These are phyloP conservation scores for Purpureocillium lavendulum DNA, from an alignment of 2,329 filamentous ascomycete species.

Conservation along the genomic window DNA sequence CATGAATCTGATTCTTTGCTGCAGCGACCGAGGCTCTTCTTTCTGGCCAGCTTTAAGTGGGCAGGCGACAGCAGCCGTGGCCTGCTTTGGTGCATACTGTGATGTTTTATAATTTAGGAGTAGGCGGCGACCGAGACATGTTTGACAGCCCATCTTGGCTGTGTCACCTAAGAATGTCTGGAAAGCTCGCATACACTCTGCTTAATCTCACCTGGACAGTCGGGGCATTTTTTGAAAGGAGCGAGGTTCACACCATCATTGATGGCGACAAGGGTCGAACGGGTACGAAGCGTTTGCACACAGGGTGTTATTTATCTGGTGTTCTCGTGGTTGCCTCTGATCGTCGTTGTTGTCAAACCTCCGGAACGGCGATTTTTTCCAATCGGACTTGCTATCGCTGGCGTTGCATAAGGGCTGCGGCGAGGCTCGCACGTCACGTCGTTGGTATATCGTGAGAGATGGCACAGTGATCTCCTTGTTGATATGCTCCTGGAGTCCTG, in stretches of 20 bases:
- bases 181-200: conserved; percentile 1
- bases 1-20: background rate
- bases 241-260: background rate
- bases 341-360: no score
- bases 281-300: background rate
- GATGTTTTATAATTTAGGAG: conserved; percentile 1
- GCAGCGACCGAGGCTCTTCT: conserved; percentile 70
- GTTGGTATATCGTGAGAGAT: no score
- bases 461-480: no score
- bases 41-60: conserved; percentile 60
- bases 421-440: no score
- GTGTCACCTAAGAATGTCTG: background rate
- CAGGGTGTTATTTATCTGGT: no score
- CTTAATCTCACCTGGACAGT: conserved; percentile 1
- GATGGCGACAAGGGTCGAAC: background rate
- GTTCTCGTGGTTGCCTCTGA: no score
- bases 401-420: no score
- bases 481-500: no score
- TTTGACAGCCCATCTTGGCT: background rate
- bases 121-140: background rate
- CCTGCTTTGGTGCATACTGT: conserved; percentile 2
- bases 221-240: background rate
- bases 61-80: background rate
- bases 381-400: no score
- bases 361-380: no score